A percentile compares a stretch with the other conserved stretches of the same genome.
Evolutionary conservation across 495 filamentous ascomycete genomes (phyloP).

Genomic region (Cercophora newfieldiana): DNA sequence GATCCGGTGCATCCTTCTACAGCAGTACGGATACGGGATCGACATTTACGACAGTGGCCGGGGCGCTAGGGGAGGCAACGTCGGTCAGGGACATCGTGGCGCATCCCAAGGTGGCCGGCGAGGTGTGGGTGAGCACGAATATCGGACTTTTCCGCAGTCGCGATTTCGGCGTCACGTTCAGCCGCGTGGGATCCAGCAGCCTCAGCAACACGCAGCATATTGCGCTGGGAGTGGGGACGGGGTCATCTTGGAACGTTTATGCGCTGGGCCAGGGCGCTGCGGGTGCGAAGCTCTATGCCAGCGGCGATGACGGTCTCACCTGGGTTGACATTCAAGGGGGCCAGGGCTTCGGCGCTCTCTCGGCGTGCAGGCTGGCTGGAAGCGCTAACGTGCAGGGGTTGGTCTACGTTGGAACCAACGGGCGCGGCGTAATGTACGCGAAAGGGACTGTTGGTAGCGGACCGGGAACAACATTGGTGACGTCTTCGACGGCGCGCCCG

Average conservation of each 20-base stretch:
- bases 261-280: conserved; percentile 49
- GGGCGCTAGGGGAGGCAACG: conserved; percentile 37
- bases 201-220: conserved; percentile 48
- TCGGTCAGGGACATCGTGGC: conserved; percentile 50
- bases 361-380: conserved; percentile 47
- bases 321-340: conserved; percentile 56
- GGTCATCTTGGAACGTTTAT: conserved; percentile 47
- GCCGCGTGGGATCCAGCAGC: conserved; percentile 31
- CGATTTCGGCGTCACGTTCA: conserved; percentile 51
- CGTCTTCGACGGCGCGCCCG: conserved; percentile 11
- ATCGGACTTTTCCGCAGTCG: conserved; percentile 53
- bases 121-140: conserved; percentile 56
- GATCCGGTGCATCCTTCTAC: conserved; percentile 46
- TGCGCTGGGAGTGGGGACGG: conserved; percentile 43
- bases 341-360: conserved; percentile 54
- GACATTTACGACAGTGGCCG: conserved; percentile 42
- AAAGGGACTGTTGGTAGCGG: conserved; percentile 27
- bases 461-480: conserved; percentile 8
- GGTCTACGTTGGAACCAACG: conserved; percentile 61
- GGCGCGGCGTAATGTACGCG: conserved; percentile 57
- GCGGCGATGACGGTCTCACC: conserved; percentile 45
- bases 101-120: conserved; percentile 50
- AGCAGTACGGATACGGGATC: conserved; percentile 46
- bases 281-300: conserved; percentile 52
- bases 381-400: conserved; percentile 51